These are phyloP conservation scores for Ceratobasidium sp. DNA, from an alignment of 1,284 basidiomycete genomes.

Conservation along the genomic window DNA sequence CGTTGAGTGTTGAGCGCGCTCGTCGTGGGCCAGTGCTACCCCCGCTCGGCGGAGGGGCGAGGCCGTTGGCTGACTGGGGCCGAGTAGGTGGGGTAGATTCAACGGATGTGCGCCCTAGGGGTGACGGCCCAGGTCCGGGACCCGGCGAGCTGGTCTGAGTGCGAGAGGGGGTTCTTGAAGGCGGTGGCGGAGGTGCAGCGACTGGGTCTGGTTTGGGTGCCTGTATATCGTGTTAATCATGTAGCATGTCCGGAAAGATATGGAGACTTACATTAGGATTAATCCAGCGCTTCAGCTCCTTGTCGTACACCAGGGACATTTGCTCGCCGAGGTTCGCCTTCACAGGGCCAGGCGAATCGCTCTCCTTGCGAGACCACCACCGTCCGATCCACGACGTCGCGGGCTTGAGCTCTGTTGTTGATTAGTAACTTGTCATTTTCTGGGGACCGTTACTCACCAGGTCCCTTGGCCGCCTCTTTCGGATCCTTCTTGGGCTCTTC, in stretches of 20 bases:
- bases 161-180: slow-evolving; percentile 65
- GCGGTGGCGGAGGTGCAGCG: slow-evolving; percentile 67
- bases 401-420: slow-evolving; percentile 46
- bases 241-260: not conserved
- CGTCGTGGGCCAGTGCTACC: slow-evolving; percentile 63
- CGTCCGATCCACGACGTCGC: slow-evolving; percentile 81
- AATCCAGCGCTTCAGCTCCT: slow-evolving; percentile 95
- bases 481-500: slow-evolving; percentile 52
- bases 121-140: slow-evolving; percentile 57
- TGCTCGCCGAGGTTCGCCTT: slow-evolving; percentile 95
- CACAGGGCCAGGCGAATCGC: slow-evolving; percentile 72
- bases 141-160: slow-evolving; percentile 85
- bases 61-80: slow-evolving; percentile 70
- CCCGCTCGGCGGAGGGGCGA: slow-evolving; percentile 60
- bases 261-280: slow-evolving; percentile 81
- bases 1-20: slow-evolving; percentile 68
- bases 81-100: slow-evolving; percentile 63
- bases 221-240: not conserved
- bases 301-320: slow-evolving; percentile 92
- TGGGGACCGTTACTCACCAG: slow-evolving; percentile 31
- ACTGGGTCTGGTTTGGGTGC: slow-evolving; percentile 53
- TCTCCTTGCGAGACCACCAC: slow-evolving; percentile 70
- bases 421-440: not conserved
- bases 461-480: slow-evolving; percentile 48
- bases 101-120: slow-evolving; percentile 50